Base-by-base conservation (phyloP, 139 green algal genomes). In the Coelastrella sp. region DNA sequence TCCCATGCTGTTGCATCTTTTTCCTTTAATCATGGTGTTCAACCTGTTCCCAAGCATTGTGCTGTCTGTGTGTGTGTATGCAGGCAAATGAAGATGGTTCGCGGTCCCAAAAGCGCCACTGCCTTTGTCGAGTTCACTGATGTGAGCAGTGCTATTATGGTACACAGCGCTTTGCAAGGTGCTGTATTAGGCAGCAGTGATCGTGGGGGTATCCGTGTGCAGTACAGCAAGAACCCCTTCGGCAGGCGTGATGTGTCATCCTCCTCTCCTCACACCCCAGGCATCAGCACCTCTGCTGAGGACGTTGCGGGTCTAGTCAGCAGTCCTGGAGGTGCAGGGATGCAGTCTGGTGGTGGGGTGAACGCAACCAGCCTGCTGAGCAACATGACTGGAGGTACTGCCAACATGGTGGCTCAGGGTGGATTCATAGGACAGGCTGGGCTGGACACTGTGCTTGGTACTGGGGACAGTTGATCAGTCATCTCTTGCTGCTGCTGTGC, bases 221-320 rank as follows among this genome's bases (percentile, higher is more conserved):
- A 98, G 90, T 98, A 92, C 90, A 93, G 83, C 80, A 96, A 96
- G 57, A 98, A 98, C 87, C 96, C 96, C 4, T 98, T 96, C 75
- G 95, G 95, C 60, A 88, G 92, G 41, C 96, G 97, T 75, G 87
- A 92, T 6, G 91, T 84, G 4, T 21, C 27, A 11, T n/a, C 11
- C 6, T 63, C 51, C 11, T 41, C 48, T 30, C 50, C 35, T 3
- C 75, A 72, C 53, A 53, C 40, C 15, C 21, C 53, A 64, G 23
- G 53, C 34, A 60, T 82, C 23, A 57, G 51, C 45, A 11, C 72
- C 45, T 41, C 15, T 21, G 13, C 48, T 37, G 73, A 60, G 5
- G 73, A 38, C 30, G 67, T 81, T 48, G 73, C 43, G 40, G 62
- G 62, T 15, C 17, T 69, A 19, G 62, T 69, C 40, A 35, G 48